Percentiles rank a stretch among this genome's conserved stretches.
phyloP scores from a whole-genome alignment of 2,329 filamentous ascomycete species.

The Cytospora leucostoma region DNA sequence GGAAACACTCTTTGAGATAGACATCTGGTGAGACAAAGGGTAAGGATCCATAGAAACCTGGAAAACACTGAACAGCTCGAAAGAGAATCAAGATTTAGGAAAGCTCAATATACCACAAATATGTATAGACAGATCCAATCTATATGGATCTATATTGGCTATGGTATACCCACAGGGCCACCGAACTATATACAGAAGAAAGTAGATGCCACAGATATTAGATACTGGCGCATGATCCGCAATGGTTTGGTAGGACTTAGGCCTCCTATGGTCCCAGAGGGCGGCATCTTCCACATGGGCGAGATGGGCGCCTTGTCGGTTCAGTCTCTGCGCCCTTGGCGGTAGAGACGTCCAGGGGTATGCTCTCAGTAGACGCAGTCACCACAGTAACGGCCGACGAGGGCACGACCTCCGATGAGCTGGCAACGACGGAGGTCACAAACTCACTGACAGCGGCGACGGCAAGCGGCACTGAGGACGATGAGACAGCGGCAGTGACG shows the following conservation, averaged over 20 bases:
- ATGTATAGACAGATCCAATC: too few species aligned
- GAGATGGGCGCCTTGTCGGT: background rate
- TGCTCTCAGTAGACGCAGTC: background rate
- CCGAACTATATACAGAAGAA: conserved; percentile 15
- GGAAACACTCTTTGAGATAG: too few species aligned
- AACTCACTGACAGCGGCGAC: background rate
- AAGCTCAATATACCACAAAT: too few species aligned
- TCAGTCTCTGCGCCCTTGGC: background rate
- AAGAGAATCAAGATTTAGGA: too few species aligned
- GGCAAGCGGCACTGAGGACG: background rate
- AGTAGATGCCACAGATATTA: background rate
- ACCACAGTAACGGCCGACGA: conserved; percentile 1
- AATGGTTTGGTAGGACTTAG: background rate
- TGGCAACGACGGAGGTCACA: background rate
- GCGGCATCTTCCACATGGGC: conserved; percentile 1
- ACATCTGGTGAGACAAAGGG: too few species aligned
- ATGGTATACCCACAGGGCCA: too few species aligned
- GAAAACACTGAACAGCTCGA: too few species aligned
- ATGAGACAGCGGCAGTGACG: background rate
- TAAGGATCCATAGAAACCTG: too few species aligned
- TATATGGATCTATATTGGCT: too few species aligned
- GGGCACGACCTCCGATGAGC: background rate
- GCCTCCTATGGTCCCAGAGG: background rate
- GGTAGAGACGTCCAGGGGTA: background rate
- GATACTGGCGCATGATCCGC: too few species aligned